Base-by-base conservation (phyloP, 2,329 filamentous ascomycete species). In the Didymella glomerata region DNA sequence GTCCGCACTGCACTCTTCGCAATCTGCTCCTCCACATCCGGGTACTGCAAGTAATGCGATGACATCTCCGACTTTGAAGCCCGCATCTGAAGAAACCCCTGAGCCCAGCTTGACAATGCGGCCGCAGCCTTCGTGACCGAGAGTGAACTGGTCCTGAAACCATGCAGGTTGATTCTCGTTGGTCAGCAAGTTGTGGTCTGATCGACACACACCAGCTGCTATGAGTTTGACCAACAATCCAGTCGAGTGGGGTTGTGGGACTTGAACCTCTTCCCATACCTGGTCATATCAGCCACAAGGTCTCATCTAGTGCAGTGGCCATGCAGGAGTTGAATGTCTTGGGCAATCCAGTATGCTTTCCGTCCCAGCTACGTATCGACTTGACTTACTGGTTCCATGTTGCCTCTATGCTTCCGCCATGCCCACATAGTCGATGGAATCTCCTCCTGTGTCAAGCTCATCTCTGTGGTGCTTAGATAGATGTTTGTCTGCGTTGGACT, bases 361-460 rank as follows among this genome's bases (percentile, higher is more conserved):
- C 2, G 30, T 32, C 5, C 32, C 4, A 8, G 14, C 14, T 4
- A n/a, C 16, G 4, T 36, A 7, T 36, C 16, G 64, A 30, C 18
- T 18, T 8, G 28, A 59, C 60, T 54, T 24, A 68, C 66, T 10
- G 64, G 58, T 30, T 67, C 49, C 62, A 68, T 66, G 16, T 66
- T 67, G 13, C 66, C 64, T 42, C 56, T 36, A 38, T 68, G 66
- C 44, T 68, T 68, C 51, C 66, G 45, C 66, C 66, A 68, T 48
- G 64, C 66, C 30, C 52, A 57, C 66, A 68, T 68, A 18, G 51
- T 65, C 14, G 55, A 20, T 14, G 66, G 64, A 5, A 60, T 27
- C 14, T 27, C 3, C 2, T 54, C 49, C n/a, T 51, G 54, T 18
- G 24, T 2, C 16, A 16, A 49, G 25, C 45, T 36, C 32, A 36